Base-by-base conservation (phyloP, 352 stramenopile genomes). In the Pythium rhizo-oryzae region DNA sequence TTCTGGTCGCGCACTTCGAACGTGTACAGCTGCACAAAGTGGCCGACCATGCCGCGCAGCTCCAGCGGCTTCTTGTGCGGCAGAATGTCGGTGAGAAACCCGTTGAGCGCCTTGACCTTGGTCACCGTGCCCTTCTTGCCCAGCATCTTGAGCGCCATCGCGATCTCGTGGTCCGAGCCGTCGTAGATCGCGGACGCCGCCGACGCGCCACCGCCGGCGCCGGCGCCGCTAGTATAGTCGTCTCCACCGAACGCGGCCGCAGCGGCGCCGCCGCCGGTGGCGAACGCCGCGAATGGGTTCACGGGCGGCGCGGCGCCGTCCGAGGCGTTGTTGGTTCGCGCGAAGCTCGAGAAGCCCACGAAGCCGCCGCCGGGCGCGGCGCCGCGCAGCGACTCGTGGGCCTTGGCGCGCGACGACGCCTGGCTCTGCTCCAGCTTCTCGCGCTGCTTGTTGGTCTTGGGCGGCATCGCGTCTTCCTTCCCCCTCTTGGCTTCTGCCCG, bases 391-490 rank as follows among this genome's bases (percentile, higher is more conserved):
- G 74, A 76, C 67, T 91, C 75, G 50, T 91, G 82, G n/a, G 86
- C 86, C 46, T 87, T 87, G 11, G 85, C 76, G 52, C 86, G 92
- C 12, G 88, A 96, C 11, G 88, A 93, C 51, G 88, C 88, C 47
- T 82, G 82, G 60, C 74, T 91, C 70, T 94, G 82, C 74, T 93
- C 88, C 57, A 90, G 82, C 67, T 92, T 92, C 74, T 96, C 88
- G 71, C 85, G 85, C 79, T 96, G 88, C 73, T 94, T 94, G 79
- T 92, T 96, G 70, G 88, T 92, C 81, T 90, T 90, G 54, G 81
- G 80, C 53, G 74, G 51, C 76, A 83, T 83, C 12, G 21, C 24
- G 18, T 19, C 43, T 18, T 59, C 49, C 28, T 3, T 50, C 30
- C 19, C 25, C n/a, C 35, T 49, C 33, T 21, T 37, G 37, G n/a